Evolutionary conservation across 371 early-diverging fungal genomes (phyloP), one percentile per base, ranked within the genome.

Genomic region (Mucor circinelloides): DNA sequence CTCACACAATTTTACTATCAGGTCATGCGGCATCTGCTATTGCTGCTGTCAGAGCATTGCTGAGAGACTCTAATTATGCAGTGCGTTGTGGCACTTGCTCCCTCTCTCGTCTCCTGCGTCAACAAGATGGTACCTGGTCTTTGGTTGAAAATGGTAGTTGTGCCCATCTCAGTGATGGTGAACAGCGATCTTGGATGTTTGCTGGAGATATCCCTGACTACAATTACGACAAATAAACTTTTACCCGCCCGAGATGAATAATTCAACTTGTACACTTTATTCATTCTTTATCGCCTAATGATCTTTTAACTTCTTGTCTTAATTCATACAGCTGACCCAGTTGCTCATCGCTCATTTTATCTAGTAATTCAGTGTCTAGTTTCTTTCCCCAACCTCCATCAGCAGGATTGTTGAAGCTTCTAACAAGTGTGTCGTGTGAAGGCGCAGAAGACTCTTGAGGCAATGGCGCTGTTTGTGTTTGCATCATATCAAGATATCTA

Each of bases 301-400:
- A 64, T 19, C 71, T 76, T 58, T 79, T 86, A 28, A 88, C 72
- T 68, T 90, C 88, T 25, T 80, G 76, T 63, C 87, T 71, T 63
- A 91, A 74, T 67, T 86, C 90, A 74, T 83, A 87, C 23, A 91
- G 68, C 59, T 89, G 90, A 1, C 90, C 90, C 13, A 91, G 52
- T 63, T 90, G 90, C 68, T 91, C 86, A 55, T 89, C 89, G 28
- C 76, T 85, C 83, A 91, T 79, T 66, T 83, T 88, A 6, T 91
- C 88, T 40, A 89, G 59, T 30, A 81, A 58, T 3, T 75, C 66
- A 12, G 66, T 13, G 31, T 85, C 82, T 21, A 91, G 28, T 58
- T 79, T 86, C 72, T 81, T 86, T 21, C 91, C 90, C 77, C 80
- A 73, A 5, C 78, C 81, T 6, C 76, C 78, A 10, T 71, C 71